Evolutionary conservation across 2,329 filamentous ascomycete genomes (phyloP).

Genomic region (Trichoderma sp.): DNA sequence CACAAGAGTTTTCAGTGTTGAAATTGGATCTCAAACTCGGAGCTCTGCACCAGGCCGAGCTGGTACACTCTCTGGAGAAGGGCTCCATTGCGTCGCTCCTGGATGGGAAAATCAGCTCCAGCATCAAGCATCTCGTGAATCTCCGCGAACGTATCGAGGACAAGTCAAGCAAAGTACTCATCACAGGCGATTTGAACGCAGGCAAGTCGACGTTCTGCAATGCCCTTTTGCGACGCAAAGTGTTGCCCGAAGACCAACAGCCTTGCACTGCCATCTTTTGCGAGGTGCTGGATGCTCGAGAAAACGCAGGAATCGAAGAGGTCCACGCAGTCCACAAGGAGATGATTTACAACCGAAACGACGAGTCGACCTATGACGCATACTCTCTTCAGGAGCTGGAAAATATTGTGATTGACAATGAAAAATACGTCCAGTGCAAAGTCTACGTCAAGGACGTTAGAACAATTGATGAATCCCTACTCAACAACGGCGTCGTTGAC

Average conservation of each 20-base stretch:
- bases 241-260: constrained; percentile 94
- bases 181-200: constrained; percentile 94
- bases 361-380: constrained; percentile 92
- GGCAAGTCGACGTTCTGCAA: constrained; percentile 99
- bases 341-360: constrained; percentile 74
- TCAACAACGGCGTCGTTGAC: constrained; percentile 97
- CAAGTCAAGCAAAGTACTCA: constrained; percentile 91
- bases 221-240: constrained; percentile 85
- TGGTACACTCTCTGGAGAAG: constrained; percentile 94
- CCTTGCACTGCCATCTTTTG: constrained; percentile 98
- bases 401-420: constrained; percentile 84
- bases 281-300: constrained; percentile 87
- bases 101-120: constrained; percentile 91
- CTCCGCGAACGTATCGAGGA: constrained; percentile 94
- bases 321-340: constrained; percentile 92
- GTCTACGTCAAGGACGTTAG: constrained; percentile 91
- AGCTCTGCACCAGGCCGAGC: constrained; percentile 77
- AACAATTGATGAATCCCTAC: constrained; percentile 83
- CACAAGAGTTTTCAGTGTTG: constrained; percentile 91
- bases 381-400: constrained; percentile 77
- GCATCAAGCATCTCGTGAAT: constrained; percentile 82
- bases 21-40: constrained; percentile 94
- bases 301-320: constrained; percentile 89
- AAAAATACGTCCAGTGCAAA: constrained; percentile 90
- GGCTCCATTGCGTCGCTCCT: constrained; percentile 83